Evolutionary conservation across 192 early-diverging fungal species (phyloP).

Genomic region (Podila horticola): DNA sequence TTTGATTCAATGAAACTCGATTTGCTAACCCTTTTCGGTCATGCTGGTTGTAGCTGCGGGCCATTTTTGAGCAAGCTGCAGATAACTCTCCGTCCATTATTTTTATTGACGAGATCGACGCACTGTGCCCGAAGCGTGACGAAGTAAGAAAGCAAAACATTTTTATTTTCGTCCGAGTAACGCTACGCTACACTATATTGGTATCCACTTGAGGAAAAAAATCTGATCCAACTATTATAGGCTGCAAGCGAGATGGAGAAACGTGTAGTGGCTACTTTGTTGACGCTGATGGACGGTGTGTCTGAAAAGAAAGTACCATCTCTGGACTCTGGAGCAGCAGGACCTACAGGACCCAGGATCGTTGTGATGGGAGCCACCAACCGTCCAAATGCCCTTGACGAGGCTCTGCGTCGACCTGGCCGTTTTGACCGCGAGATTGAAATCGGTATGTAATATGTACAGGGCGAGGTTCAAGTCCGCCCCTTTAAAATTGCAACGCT

Average conservation of each 20-base stretch:
- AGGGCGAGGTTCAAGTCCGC: no score
- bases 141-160: conserved; percentile 56
- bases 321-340: background rate
- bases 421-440: conserved; percentile 97
- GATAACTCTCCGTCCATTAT: conserved; percentile 83
- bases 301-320: conserved; percentile 23
- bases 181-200: background rate
- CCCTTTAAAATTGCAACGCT: no score
- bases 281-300: conserved; percentile 93
- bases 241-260: conserved; percentile 85
- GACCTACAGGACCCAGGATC: conserved; percentile 47
- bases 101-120: conserved; percentile 96
- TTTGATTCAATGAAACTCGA: background rate
- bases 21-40: background rate
- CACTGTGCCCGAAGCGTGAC: conserved; percentile 89
- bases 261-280: conserved; percentile 91
- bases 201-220: no score
- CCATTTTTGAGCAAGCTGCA: conserved; percentile 78
- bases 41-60: conserved; percentile 55
- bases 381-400: conserved; percentile 87
- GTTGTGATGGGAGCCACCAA: conserved; percentile 96
- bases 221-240: conserved; percentile 10
- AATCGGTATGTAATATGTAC: conserved; percentile 57
- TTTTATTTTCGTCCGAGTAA: background rate
- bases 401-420: conserved; percentile 92